Evolutionary conservation across 2,329 filamentous ascomycete genomes (phyloP), one percentile per base, ranked within the genome.

Genomic region (Metarhizium humberi): DNA sequence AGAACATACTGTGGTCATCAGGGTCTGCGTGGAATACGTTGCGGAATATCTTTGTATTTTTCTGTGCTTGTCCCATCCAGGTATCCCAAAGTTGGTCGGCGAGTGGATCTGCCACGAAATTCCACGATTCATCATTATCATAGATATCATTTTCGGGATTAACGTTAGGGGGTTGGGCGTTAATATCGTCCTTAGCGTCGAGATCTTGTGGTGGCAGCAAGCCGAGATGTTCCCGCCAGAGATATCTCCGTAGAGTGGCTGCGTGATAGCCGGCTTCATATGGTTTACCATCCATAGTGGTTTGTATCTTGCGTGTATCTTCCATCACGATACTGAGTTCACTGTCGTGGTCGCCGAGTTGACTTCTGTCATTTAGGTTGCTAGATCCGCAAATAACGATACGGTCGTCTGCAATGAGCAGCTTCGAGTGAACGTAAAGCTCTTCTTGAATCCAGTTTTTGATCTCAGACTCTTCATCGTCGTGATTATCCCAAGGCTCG

Each of bases 391-490:
- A 94, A 53, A 96, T 83, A 2, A 88, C 90, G 50, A 90, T 80
- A 54, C 85, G 84, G 69, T 97, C 92, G 66, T 97, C 92, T 1
- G 87, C 87, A 61, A 96, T 92, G 61, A 94, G 79, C 40, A 96
- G 78, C 73, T 97, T 99, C 32, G 85, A 88, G 69, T 99, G 94
- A 50, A 97, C 86, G 68, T 99, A 99, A 2, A 97, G 80, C 70
- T 99, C 92, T 68, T 99, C 94, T 67, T 96, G 92, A 57, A 97
- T 86, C 76, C 94, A 95, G 67, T 95, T 90, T 54, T 87, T 80
- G 56, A 91, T 87, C 69, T 97, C 94, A 1, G 82, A 81, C 61
- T 92, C 81, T 0, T 83, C 74, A 3, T 87, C 73, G 0, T 78
- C 75, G 16, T 88, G 45, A 20, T 48, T 87, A 16, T 92, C 86